Percentiles rank a stretch among this genome's conserved stretches.
Evolutionary conservation across 352 stramenopile genomes (phyloP).

Genomic region (Pythium vanterpoolii): DNA sequence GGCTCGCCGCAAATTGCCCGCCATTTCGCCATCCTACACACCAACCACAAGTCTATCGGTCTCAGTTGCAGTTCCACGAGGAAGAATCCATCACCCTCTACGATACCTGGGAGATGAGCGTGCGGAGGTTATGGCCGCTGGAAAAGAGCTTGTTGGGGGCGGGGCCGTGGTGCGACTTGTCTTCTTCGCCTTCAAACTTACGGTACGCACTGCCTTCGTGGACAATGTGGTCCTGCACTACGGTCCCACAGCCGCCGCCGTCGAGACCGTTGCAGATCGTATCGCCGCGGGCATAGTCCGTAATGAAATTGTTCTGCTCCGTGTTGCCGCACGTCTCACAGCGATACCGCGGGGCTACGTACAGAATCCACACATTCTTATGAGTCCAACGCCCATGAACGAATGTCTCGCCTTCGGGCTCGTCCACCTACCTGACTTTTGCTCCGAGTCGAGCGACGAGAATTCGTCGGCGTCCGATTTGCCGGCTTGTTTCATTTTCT

Average conservation of each 20-base stretch:
- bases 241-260: slow-evolving; percentile 89
- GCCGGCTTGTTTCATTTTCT: slow-evolving; percentile 87
- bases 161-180: slow-evolving; percentile 96
- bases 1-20: slow-evolving; percentile 74
- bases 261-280: slow-evolving; percentile 87
- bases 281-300: slow-evolving; percentile 83
- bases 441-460: slow-evolving; percentile 78
- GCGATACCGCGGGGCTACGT: slow-evolving; percentile 65
- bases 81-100: too few relatives aligned
- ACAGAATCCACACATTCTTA: background rate
- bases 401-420: background rate
- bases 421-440: slow-evolving; percentile 63
- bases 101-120: slow-evolving; percentile 88
- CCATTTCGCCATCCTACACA: slow-evolving; percentile 78
- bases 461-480: slow-evolving; percentile 89
- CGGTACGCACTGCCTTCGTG: slow-evolving; percentile 95
- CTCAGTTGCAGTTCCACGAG: too few relatives aligned
- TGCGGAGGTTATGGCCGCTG: slow-evolving; percentile 94
- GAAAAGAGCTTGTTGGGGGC: slow-evolving; percentile 94
- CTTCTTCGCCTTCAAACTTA: slow-evolving; percentile 97
- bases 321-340: slow-evolving; percentile 87
- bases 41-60: background rate
- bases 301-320: slow-evolving; percentile 90
- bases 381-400: too few relatives aligned
- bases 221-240: slow-evolving; percentile 94